phyloP scores from a whole-genome alignment of 257 asterid species.

The Linderniella brevidens region DNA sequence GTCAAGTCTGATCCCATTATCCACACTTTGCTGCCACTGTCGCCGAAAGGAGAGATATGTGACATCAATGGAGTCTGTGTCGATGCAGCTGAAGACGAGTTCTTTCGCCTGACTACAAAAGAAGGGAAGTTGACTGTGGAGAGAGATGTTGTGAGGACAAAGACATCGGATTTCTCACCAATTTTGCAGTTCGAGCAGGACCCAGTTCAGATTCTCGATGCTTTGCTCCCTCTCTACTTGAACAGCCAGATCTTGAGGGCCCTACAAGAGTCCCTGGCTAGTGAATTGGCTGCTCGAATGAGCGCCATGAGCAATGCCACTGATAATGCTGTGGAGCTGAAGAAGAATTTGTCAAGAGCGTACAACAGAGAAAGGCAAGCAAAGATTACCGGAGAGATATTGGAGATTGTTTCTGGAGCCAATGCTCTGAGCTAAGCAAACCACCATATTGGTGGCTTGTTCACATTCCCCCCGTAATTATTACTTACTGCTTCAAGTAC shows the following conservation, averaged over 20 bases:
- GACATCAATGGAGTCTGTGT: slow-evolving; percentile 68
- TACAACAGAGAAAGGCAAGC: slow-evolving; percentile 84
- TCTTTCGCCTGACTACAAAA: slow-evolving; percentile 67
- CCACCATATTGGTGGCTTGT: too few relatives aligned
- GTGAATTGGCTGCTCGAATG: slow-evolving; percentile 92
- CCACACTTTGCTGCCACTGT: slow-evolving; percentile 78
- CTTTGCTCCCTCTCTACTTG: slow-evolving; percentile 68
- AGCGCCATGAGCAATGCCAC: slow-evolving; percentile 81
- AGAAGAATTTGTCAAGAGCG: slow-evolving; percentile 32
- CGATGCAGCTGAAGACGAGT: slow-evolving; percentile 84
- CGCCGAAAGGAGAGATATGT: slow-evolving; percentile 85
- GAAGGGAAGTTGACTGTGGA: slow-evolving; percentile 81
- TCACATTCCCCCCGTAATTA: slow-evolving; percentile 9
- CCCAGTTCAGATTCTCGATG: slow-evolving; percentile 81
- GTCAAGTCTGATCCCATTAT: slow-evolving; percentile 71
- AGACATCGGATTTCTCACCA: slow-evolving; percentile 53
- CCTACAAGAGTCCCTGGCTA: slow-evolving; percentile 71
- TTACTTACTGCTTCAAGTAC: too few relatives aligned
- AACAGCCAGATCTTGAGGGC: slow-evolving; percentile 83
- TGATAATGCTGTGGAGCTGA: slow-evolving; percentile 62
- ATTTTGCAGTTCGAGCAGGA: slow-evolving; percentile 89
- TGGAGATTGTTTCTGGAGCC: slow-evolving; percentile 94
- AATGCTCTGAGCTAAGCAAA: slow-evolving; percentile 26
- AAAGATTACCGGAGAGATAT: slow-evolving; percentile 82
- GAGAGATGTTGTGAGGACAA: slow-evolving; percentile 47